Conservation (phyloP, 2,329 filamentous ascomycete species). For the Penicillium freii region DNA sequence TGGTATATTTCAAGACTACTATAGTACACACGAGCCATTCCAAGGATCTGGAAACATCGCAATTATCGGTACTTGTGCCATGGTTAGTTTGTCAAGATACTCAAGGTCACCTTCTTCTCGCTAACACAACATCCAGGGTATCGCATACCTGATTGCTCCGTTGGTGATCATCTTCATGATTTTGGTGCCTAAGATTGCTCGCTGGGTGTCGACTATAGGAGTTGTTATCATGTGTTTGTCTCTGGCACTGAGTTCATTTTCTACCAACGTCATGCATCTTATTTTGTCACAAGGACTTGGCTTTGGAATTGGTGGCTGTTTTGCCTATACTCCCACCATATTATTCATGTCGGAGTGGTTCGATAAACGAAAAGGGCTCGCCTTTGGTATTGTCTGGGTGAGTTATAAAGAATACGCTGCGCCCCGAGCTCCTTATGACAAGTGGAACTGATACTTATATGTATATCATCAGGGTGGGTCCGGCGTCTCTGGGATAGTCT, state of each 20-base stretch:
- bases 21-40: constrained; percentile 60
- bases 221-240: constrained; percentile 37
- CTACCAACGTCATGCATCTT: constrained; percentile 40
- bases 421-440: not conserved
- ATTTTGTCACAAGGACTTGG: constrained; percentile 41
- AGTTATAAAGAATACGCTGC: constrained; percentile 4
- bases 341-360: constrained; percentile 54
- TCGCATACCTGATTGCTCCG: constrained; percentile 28
- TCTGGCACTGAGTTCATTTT: constrained; percentile 41
- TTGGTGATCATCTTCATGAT: constrained; percentile 31
- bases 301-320: constrained; percentile 45
- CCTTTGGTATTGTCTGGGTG: constrained; percentile 51
- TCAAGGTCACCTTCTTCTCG: not conserved
- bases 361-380: constrained; percentile 48
- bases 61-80: constrained; percentile 63
- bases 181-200: constrained; percentile 31
- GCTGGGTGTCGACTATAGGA: constrained; percentile 32
- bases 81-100: constrained; percentile 39
- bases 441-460: constrained; percentile 1
- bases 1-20: constrained; percentile 70
- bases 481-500: constrained; percentile 32
- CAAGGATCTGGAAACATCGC: constrained; percentile 50
- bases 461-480: constrained; percentile 26
- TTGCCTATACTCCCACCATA: constrained; percentile 49
- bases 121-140: constrained; percentile 19